A percentile compares a stretch with the other conserved stretches of the same genome.
Conservation (phyloP, 805 yeast genomes). For the Candida easanensis region DNA sequence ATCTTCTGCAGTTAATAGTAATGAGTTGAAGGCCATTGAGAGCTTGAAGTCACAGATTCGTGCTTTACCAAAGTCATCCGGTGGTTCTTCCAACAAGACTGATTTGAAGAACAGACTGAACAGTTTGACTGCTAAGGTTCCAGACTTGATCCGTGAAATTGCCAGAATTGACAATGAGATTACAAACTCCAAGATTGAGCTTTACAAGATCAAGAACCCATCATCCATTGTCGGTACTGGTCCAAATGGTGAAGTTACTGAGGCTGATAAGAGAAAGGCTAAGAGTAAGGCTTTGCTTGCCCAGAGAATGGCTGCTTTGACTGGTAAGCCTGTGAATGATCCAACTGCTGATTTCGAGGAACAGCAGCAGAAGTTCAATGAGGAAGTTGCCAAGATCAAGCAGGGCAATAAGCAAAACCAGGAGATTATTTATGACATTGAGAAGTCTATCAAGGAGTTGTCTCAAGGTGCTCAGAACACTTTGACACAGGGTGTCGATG, state of each 20-base stretch:
- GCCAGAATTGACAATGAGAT: conserved; percentile 65
- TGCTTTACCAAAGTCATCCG: conserved; percentile 36
- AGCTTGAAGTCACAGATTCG: conserved; percentile 59
- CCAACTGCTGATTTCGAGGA: conserved; percentile 36
- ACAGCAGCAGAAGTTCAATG: conserved; percentile 40
- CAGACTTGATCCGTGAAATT: conserved; percentile 64
- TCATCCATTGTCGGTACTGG: conserved; percentile 78
- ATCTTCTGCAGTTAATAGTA: conserved; percentile 29
- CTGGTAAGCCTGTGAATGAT: conserved; percentile 62
- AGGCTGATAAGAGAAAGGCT: conserved; percentile 75
- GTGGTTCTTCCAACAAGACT: conserved; percentile 33
- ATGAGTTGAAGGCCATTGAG: conserved; percentile 56
- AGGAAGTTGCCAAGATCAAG: conserved; percentile 49
- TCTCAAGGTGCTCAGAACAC: conserved; percentile 38
- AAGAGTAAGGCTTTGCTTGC: conserved; percentile 73
- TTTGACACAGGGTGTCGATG: conserved; percentile 32
- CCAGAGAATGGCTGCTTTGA: conserved; percentile 89
- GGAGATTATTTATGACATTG: conserved; percentile 66
- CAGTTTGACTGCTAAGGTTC: conserved; percentile 66
- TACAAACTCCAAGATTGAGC: conserved; percentile 59
- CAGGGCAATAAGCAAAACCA: conserved; percentile 55
- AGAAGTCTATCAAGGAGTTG: conserved; percentile 63
- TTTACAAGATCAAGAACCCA: conserved; percentile 67
- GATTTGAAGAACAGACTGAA: conserved; percentile 57
- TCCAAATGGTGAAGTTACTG: conserved; percentile 82